Base-by-base conservation (phyloP, 192 early-diverging fungal species). In the Nowakowskiella sp. region DNA sequence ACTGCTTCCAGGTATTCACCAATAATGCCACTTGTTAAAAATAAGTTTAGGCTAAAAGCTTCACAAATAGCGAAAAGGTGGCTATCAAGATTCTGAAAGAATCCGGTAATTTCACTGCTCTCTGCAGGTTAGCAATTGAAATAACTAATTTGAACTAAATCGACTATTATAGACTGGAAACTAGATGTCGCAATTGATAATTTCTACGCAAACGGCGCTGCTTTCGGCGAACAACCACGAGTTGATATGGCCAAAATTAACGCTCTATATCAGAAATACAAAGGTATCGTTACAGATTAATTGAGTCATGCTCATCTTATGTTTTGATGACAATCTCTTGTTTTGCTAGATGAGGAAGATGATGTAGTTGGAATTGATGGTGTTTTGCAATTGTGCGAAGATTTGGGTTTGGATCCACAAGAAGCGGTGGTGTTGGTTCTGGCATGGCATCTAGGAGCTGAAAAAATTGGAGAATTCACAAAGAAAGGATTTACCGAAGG, bases 381-480 rank as follows among this genome's bases (percentile, higher is more conserved):
- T 22, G 10, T 7, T 1, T 13, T 9, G 1, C 57, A 74, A 49
- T 73, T 85, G 19, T 87, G 83, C 52, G 55, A 63, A 22, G 86
- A 85, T 55, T 65, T 91, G 39, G 72, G 68, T 13, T 76, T 91
- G 33, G 86, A 84, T 47, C 87, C 87, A 7, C 74, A 74, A 19
- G 79, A 87, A 42, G 71, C 82, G 30, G 86, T 85, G 25, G 80
- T 84, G 52, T 58, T 90, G 1, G 76, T 87, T 19, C 55, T 90
- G 21, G 77, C 87, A 6, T 81, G 69, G 60, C 76, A 89, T 49
- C 55, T 91, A 5, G 70, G 76, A 32, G 75, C 80, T 22, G 70
- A 85, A 51, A 66, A 63, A 22, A 88, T 88, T 84, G 79, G 83
- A 51, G 85, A 87, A 54, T 90, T 89, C 53, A 76, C 68, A 19